A percentile compares a stretch with the other conserved stretches of the same genome.
Conservation (phyloP, 768 basidiomycete species). For the Rhodotorula taiwanensis region DNA sequence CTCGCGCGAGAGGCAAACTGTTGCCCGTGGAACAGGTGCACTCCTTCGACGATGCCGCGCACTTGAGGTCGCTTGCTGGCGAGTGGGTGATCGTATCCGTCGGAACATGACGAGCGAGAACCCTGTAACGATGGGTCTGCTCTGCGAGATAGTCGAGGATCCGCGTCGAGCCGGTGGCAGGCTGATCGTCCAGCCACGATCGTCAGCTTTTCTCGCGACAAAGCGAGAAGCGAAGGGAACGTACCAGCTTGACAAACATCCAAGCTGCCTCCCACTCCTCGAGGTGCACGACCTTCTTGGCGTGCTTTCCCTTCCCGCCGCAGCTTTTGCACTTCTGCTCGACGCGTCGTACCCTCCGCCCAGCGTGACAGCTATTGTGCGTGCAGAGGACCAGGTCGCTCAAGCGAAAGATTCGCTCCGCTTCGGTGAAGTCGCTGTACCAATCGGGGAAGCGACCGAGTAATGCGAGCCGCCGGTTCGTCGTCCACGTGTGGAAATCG, state of each 20-base stretch:
- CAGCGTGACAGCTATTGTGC: conserved; percentile 16
- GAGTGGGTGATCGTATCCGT: not conserved
- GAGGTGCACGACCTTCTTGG: conserved; percentile 26
- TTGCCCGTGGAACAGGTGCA: too few relatives aligned
- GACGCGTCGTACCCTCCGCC: conserved; percentile 24
- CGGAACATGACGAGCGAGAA: conserved; percentile 14
- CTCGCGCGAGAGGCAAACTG: too few relatives aligned
- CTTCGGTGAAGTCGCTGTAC: conserved; percentile 2
- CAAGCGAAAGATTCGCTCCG: conserved; percentile 30
- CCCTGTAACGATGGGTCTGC: not conserved
- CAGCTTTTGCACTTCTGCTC: conserved; percentile 21
- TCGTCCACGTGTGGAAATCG: conserved; percentile 12
- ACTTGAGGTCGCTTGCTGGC: not conserved
- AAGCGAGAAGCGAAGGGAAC: not conserved
- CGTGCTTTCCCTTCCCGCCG: conserved; percentile 6
- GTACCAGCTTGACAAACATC: conserved; percentile 31
- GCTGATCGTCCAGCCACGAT: not conserved
- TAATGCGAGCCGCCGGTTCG: conserved; percentile 31
- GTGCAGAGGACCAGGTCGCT: conserved; percentile 18
- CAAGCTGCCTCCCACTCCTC: conserved; percentile 32
- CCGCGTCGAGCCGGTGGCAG: not conserved
- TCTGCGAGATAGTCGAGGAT: conserved; percentile 24
- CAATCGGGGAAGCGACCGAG: conserved; percentile 31
- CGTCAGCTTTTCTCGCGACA: not conserved
- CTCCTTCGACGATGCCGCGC: too few relatives aligned